A percentile compares a stretch with the other conserved stretches of the same genome.
phyloP scores from a whole-genome alignment of 345 rosid genomes.

The Eucalyptus urophylla region DNA sequence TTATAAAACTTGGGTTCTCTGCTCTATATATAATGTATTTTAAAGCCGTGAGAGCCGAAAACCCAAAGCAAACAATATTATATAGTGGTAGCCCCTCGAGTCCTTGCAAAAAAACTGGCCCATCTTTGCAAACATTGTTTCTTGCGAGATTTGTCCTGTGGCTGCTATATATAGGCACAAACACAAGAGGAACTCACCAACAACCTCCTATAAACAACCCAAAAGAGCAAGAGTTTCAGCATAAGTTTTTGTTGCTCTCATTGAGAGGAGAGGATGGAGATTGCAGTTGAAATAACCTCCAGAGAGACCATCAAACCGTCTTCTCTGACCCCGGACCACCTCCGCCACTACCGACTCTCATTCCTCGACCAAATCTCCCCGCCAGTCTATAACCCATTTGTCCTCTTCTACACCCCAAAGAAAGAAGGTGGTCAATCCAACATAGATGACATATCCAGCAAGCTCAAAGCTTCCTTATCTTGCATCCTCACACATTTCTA shows the following conservation, averaged over 20 bases:
- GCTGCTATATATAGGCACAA: background rate
- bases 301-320: slow-evolving; percentile 20
- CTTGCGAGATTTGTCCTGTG: background rate
- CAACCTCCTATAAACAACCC: background rate
- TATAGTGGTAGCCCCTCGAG: too few species aligned
- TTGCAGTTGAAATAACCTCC: slow-evolving; percentile 9
- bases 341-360: slow-evolving; percentile 10
- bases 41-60: accelerated
- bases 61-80: too few species aligned
- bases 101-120: background rate
- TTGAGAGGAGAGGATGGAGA: background rate
- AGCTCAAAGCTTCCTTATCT: slow-evolving; percentile 30
- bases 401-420: slow-evolving; percentile 14
- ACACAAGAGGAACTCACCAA: background rate
- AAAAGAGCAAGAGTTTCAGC: background rate
- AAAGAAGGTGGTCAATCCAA: background rate
- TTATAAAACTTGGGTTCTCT: too few species aligned
- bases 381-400: slow-evolving; percentile 1
- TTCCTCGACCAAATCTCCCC: slow-evolving; percentile 21
- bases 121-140: background rate
- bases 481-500: slow-evolving; percentile 21
- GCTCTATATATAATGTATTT: too few species aligned
- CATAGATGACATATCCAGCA: background rate
- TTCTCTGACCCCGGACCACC: slow-evolving; percentile 14
- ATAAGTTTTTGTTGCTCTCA: background rate